phyloP scores from a whole-genome alignment of 768 basidiomycete genomes.

The Cystofilobasidium bisporidii region DNA sequence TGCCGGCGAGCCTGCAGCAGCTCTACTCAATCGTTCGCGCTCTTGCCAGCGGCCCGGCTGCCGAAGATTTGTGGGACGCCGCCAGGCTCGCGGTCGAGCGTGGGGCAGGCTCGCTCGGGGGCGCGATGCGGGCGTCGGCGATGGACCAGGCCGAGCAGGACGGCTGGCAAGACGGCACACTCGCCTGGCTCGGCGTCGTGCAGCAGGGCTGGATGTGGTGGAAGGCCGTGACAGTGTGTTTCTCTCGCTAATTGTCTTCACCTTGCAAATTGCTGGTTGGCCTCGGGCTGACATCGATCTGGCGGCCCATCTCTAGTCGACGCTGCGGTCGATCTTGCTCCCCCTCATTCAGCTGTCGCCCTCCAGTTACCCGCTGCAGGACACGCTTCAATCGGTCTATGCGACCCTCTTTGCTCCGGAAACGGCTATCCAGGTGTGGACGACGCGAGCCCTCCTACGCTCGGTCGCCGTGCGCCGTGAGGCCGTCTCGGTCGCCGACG shows the following conservation, averaged over 20 bases:
- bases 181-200: neutral
- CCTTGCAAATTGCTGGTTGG: no score
- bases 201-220: neutral
- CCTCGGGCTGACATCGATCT: no score
- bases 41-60: neutral
- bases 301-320: neutral
- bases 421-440: neutral
- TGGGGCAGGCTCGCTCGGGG: neutral
- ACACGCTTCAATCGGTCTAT: neutral
- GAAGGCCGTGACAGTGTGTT: neutral
- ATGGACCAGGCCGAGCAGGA: neutral
- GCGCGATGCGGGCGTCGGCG: neutral
- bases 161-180: neutral
- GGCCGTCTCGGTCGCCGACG: neutral
- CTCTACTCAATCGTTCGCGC: neutral
- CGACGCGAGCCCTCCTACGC: neutral
- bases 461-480: neutral
- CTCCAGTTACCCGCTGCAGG: neutral
- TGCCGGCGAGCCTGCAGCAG: neutral
- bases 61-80: neutral
- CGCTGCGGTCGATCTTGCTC: neutral
- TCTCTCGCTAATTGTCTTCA: no score
- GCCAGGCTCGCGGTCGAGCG: neutral
- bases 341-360: neutral
- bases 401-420: neutral